Percentiles rank a stretch among this genome's conserved stretches.
Conservation (phyloP, 129 eudicot genomes). For the Calendula officinalis region DNA sequence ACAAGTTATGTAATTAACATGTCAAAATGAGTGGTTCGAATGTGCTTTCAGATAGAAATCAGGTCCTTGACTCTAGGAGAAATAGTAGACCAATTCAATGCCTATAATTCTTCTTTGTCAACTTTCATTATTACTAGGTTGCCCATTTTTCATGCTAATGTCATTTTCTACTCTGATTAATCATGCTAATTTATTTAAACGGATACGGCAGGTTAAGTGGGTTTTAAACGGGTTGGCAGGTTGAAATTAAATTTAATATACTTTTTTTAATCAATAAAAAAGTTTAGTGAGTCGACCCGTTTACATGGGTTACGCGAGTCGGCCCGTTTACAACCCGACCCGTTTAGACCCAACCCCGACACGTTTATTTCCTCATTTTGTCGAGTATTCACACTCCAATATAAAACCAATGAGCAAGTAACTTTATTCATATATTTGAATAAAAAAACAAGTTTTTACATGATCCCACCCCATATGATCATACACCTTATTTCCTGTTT, state of each 20-base stretch:
- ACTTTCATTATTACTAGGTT: conserved; percentile 25
- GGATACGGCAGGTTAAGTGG: neutral
- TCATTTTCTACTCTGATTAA: conserved; percentile 26
- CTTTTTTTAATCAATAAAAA: too few relatives aligned
- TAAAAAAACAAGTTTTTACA: neutral
- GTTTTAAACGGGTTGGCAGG: neutral
- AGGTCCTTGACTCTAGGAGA: conserved; percentile 22
- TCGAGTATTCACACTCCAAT: too few relatives aligned
- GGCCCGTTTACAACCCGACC: too few relatives aligned
- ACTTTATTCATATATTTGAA: neutral
- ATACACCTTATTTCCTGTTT: neutral
- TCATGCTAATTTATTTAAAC: conserved; percentile 14
- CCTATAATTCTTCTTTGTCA: conserved; percentile 26
- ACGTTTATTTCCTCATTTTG: too few relatives aligned
- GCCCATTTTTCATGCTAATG: conserved; percentile 18
- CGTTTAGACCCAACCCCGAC: too few relatives aligned
- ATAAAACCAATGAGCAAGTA: too few relatives aligned
- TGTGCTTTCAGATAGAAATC: conserved; percentile 26
- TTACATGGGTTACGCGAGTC: too few relatives aligned
- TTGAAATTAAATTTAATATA: too few relatives aligned
- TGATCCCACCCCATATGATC: neutral
- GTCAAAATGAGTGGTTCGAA: conserved; percentile 21
- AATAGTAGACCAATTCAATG: conserved; percentile 31
- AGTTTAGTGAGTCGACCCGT: too few relatives aligned
- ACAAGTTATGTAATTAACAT: conserved; percentile 2